Base-by-base conservation (phyloP, 495 filamentous ascomycete genomes). In the Penicillium fimorum region DNA sequence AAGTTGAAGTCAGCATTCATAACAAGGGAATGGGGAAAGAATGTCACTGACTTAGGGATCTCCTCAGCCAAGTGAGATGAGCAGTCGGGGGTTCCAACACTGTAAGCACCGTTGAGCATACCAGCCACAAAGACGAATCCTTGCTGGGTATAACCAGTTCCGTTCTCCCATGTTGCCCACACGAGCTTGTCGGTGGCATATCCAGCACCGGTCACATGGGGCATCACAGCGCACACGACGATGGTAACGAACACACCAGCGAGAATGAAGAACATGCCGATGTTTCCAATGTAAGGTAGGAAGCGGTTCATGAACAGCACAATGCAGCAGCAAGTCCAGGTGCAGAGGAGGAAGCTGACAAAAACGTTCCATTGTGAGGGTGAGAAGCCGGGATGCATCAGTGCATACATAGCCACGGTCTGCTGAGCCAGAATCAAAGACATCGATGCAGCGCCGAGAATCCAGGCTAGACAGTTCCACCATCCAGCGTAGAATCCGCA, bases 31-130 rank as follows among this genome's bases (percentile, higher is more conserved):
- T 25, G 18, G 0, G 24, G 3, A 15, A 12, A 24, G 5, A 17
- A 27, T 2, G 18, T 72, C 15, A 44, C 70, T 76, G 27, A 87
- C 56, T 84, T 73, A 0, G 88, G 87, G 12, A 96, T 76, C 70
- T 96, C 91, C 70, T 96, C 91, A 2, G 90, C 86, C 57, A 96
- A 79, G 70, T 96, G 91, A 7, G 86, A 83, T 13, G 89, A 80
- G 38, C 81, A 78, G 66, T 90, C 89, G 3, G 90, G 89, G 0
- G 90, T 91, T 12, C 91, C 91, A 33, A 96, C 84, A 17, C 87
- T 84, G 66, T 88, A 96, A 10, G 91, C 89, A 18, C 90, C 91
- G 62, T 96, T 95, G 22, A 96, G 79, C 65, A 94, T 89, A 2
- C 91, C 91, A 3, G 84, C 72, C 13, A 92, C 71, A 60, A 96